These are phyloP conservation scores for Solanum hybrid DNA, from an alignment of 305 asterid species.

Conservation along the genomic window DNA sequence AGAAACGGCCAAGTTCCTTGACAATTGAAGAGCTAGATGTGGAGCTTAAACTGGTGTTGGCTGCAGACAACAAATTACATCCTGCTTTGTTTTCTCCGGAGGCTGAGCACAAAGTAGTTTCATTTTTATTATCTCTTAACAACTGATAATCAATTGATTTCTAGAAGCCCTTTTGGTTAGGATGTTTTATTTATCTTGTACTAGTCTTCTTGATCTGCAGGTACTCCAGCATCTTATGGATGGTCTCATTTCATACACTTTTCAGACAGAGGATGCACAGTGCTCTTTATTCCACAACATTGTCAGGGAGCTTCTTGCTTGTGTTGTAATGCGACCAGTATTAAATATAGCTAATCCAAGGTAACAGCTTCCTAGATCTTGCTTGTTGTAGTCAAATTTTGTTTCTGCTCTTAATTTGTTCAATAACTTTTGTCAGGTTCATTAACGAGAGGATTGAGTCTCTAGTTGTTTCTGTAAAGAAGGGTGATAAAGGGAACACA, in stretches of 20 bases:
- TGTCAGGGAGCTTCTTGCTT: constrained; percentile 81
- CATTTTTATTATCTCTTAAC: not conserved
- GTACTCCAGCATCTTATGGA: constrained; percentile 93
- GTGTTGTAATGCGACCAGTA: constrained; percentile 86
- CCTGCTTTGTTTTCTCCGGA: constrained; percentile 85
- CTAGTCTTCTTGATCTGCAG: constrained; percentile 24
- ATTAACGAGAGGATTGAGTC: constrained; percentile 87
- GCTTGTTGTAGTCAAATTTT: constrained; percentile 5
- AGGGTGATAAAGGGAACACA: constrained; percentile 45
- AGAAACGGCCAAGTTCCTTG: constrained; percentile 34
- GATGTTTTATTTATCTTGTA: not conserved
- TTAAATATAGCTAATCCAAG: constrained; percentile 86
- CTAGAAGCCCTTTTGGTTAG: not conserved
- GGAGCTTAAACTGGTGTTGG: constrained; percentile 56
- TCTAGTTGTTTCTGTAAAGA: constrained; percentile 46
- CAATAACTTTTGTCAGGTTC: constrained; percentile 51
- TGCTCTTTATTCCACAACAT: constrained; percentile 74
- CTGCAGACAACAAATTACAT: constrained; percentile 77
- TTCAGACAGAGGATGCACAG: constrained; percentile 64
- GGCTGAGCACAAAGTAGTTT: constrained; percentile 89
- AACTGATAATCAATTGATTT: not conserved
- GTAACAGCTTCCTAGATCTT: constrained; percentile 20
- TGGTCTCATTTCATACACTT: constrained; percentile 67
- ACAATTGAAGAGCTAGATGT: constrained; percentile 62
- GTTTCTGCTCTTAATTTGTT: constrained; percentile 19